These are phyloP conservation scores for Grosmannia serpens DNA, from an alignment of 2,329 filamentous ascomycete genomes.

Conservation along the genomic window DNA sequence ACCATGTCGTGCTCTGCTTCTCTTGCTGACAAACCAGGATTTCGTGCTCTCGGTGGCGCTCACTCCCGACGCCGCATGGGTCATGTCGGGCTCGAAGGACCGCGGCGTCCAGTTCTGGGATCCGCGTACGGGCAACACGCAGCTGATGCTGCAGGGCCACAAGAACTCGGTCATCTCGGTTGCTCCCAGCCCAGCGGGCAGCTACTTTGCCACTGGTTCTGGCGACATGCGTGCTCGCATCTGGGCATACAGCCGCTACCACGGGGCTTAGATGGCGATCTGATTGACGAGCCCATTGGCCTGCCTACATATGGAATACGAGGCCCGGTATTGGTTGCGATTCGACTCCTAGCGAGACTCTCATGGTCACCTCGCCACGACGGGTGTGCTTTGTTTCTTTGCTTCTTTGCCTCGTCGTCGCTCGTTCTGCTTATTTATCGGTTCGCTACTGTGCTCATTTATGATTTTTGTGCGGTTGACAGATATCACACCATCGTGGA, in stretches of 20 bases:
- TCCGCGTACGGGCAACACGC: constrained; percentile 79
- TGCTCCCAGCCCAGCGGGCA: constrained; percentile 78
- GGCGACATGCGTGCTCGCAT: constrained; percentile 97
- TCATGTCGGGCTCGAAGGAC: constrained; percentile 95
- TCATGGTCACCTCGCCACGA: not conserved
- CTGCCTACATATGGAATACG: not conserved
- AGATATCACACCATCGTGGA: not conserved
- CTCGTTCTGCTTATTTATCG: not conserved
- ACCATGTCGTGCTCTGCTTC: not conserved
- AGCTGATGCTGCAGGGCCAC: constrained; percentile 97
- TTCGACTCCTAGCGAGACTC: not conserved
- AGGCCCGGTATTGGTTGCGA: not conserved
- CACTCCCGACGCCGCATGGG: constrained; percentile 89
- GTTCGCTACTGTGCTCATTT: not conserved
- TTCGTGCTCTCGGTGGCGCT: constrained; percentile 94
- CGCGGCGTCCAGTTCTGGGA: constrained; percentile 99
- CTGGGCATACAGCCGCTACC: constrained; percentile 63
- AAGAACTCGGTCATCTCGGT: constrained; percentile 99
- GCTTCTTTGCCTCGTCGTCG: not conserved
- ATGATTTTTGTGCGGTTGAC: not conserved
- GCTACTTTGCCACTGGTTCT: constrained; percentile 88
- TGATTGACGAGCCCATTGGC: not conserved
- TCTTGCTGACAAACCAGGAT: constrained; percentile 49
- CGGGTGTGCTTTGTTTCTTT: not conserved
- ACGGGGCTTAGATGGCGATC: constrained; percentile 2